Conservation (phyloP, 345 rosid genomes). For the Melastoma malabathricum region DNA sequence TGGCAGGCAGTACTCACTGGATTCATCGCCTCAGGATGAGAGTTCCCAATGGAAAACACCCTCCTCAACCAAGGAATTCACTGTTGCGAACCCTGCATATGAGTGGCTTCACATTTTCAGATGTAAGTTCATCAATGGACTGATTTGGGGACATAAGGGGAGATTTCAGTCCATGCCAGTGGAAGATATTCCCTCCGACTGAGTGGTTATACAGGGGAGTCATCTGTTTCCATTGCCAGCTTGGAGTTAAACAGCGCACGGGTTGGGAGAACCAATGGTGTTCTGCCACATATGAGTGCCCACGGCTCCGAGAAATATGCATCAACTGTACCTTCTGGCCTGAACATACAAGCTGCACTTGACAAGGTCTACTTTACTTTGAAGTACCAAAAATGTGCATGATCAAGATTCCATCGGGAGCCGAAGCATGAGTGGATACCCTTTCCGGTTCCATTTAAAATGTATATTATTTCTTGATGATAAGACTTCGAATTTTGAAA, state of each 20-base stretch:
- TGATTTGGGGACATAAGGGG: slow-evolving; percentile 19
- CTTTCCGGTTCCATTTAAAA: no score
- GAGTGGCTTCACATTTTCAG: slow-evolving; percentile 45
- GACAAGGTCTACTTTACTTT: slow-evolving; percentile 32
- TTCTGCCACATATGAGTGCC: slow-evolving; percentile 27
- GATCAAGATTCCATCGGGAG: no score
- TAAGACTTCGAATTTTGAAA: no score
- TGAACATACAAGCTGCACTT: slow-evolving; percentile 16
- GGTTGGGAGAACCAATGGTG: slow-evolving; percentile 32
- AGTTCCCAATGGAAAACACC: slow-evolving; percentile 18
- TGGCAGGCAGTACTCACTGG: slow-evolving; percentile 31
- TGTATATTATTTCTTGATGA: no score
- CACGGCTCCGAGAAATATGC: slow-evolving; percentile 40
- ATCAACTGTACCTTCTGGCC: slow-evolving; percentile 34
- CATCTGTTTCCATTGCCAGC: slow-evolving; percentile 71
- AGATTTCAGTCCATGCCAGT: slow-evolving; percentile 20
- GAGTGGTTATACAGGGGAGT: slow-evolving; percentile 48
- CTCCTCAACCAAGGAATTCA: slow-evolving; percentile 16
- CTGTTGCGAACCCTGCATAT: slow-evolving; percentile 25
- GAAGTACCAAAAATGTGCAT: background rate
- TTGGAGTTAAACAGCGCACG: slow-evolving; percentile 57
- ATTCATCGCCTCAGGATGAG: slow-evolving; percentile 59
- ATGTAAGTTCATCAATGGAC: slow-evolving; percentile 86
- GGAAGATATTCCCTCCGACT: slow-evolving; percentile 23
- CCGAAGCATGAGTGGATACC: no score